Conservation (phyloP, 176 grass and related monocot genomes). For the maize (Zea mays) region DNA sequence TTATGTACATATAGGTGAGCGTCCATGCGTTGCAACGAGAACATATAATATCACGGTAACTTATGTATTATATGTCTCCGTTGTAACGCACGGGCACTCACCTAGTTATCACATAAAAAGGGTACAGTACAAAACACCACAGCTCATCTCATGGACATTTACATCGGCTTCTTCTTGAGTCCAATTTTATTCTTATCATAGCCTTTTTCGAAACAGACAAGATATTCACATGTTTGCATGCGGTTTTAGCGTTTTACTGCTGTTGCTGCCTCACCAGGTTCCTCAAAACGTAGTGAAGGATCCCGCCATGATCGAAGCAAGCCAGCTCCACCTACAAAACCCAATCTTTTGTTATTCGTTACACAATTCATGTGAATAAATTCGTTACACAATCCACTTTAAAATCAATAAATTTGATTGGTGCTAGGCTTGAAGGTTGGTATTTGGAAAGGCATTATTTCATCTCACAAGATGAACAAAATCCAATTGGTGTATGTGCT, state of each 20-base stretch:
- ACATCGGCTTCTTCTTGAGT: not conserved
- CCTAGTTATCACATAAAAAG: not conserved
- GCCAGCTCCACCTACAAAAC: slow-evolving; percentile 24
- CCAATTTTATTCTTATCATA: not conserved
- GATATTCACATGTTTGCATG: not conserved
- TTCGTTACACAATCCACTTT: not conserved
- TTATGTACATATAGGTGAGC: no score
- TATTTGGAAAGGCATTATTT: not conserved
- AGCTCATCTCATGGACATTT: not conserved
- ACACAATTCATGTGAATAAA: not conserved
- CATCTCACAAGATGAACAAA: not conserved
- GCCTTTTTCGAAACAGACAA: not conserved
- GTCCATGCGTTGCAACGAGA: no score
- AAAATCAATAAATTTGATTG: not conserved
- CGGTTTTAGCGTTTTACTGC: not conserved
- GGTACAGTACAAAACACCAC: not conserved
- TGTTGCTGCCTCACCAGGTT: slow-evolving; percentile 23
- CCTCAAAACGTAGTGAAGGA: slow-evolving; percentile 23
- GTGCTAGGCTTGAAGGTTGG: not conserved
- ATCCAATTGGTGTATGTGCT: no score
- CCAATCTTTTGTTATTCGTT: not conserved
- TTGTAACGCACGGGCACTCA: no score
- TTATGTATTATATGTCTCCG: no score
- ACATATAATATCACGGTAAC: no score
- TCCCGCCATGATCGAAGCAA: slow-evolving; percentile 20